Percentiles rank a stretch among this genome's conserved stretches.
phyloP scores from a whole-genome alignment of 768 basidiomycete species.

The Pulveroboletus sp. region DNA sequence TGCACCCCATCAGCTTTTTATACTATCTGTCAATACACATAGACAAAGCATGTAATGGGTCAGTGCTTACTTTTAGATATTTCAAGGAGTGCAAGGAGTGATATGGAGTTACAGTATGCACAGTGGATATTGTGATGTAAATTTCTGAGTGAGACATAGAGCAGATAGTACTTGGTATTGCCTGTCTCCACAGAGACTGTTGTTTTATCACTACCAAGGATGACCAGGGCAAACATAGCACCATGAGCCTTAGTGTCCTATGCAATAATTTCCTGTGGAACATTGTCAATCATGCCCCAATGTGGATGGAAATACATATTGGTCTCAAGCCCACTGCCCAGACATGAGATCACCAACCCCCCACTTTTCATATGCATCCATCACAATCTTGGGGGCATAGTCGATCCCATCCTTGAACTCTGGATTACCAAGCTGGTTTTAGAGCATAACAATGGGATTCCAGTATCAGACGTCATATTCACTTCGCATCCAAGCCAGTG shows the following conservation, averaged over 20 bases:
- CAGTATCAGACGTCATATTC: neutral
- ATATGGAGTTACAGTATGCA: neutral
- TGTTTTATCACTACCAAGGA: slow-evolving; percentile 19
- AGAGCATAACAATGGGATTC: neutral
- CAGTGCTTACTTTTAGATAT: slow-evolving; percentile 28
- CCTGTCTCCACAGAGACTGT: slow-evolving; percentile 13
- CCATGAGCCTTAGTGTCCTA: slow-evolving; percentile 13
- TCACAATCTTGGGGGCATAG: neutral
- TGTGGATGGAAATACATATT: neutral
- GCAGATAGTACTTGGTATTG: slow-evolving; percentile 12
- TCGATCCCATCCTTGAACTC: neutral
- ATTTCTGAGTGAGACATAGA: slow-evolving; percentile 18
- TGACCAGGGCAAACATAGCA: slow-evolving; percentile 5
- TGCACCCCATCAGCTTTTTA: no score
- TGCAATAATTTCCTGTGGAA: slow-evolving; percentile 24
- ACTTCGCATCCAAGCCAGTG: neutral
- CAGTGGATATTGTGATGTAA: slow-evolving; percentile 8
- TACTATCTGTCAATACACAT: no score
- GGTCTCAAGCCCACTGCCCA: slow-evolving; percentile 11
- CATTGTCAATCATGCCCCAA: neutral
- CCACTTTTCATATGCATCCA: neutral
- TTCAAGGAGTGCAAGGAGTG: slow-evolving; percentile 22
- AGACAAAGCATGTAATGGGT: no score
- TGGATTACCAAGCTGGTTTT: neutral
- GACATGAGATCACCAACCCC: slow-evolving; percentile 7